Evolutionary conservation across 2,329 filamentous ascomycete genomes (phyloP).

Genomic region (Paraphoma sp.): DNA sequence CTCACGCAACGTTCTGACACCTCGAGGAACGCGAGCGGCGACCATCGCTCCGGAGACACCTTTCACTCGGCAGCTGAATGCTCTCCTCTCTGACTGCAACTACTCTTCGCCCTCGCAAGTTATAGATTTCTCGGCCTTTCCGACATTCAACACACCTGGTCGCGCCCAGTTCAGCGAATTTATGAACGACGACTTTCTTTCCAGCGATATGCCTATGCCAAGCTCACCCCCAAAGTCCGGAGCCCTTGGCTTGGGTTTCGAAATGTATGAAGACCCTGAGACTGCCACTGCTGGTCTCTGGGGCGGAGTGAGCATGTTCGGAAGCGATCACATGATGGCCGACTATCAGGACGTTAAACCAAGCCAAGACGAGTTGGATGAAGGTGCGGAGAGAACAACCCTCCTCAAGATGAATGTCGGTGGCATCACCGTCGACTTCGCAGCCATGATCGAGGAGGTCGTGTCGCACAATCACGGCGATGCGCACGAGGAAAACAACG

Average conservation of each 20-base stretch:
- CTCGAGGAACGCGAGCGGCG: constrained; percentile 42
- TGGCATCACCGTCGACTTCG: constrained; percentile 42
- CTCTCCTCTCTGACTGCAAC: constrained; percentile 59
- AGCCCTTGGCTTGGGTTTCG: constrained; percentile 34
- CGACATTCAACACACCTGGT: constrained; percentile 38
- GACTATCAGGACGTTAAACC: constrained; percentile 19
- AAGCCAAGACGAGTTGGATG: constrained; percentile 6
- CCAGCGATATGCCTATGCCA: constrained; percentile 45
- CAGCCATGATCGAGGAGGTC: constrained; percentile 47
- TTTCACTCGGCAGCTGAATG: constrained; percentile 67
- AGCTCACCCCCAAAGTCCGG: constrained; percentile 42
- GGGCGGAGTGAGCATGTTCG: constrained; percentile 43
- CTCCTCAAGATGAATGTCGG: constrained; percentile 36
- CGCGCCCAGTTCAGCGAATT: constrained; percentile 38
- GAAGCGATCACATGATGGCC: constrained; percentile 34
- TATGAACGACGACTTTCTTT: constrained; percentile 40
- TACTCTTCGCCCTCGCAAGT: constrained; percentile 38
- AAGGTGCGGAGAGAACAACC: constrained; percentile 14
- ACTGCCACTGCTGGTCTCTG: constrained; percentile 43
- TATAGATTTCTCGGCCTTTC: constrained; percentile 46
- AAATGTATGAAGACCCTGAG: constrained; percentile 47
- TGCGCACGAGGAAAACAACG: constrained; percentile 1
- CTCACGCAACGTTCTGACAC: constrained; percentile 48
- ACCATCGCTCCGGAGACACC: constrained; percentile 57
- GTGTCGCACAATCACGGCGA: constrained; percentile 26